These are phyloP conservation scores for Pulveroboletus sp. DNA, from an alignment of 768 basidiomycete genomes.

Conservation along the genomic window DNA sequence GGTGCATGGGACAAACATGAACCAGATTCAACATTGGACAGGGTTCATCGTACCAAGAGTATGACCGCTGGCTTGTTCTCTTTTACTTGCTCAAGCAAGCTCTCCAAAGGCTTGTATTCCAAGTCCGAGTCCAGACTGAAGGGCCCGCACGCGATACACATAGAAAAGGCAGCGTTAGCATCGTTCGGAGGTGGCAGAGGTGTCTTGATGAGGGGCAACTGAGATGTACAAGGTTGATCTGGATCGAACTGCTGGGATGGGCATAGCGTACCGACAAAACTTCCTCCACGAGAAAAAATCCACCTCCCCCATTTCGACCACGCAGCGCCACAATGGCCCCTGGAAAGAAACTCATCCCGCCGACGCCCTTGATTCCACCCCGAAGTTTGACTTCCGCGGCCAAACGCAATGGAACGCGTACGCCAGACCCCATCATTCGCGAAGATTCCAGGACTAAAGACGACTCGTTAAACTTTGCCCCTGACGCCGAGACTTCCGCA, in stretches of 20 bases:
- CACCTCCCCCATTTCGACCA: slow-evolving; percentile 89
- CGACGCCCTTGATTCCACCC: slow-evolving; percentile 56
- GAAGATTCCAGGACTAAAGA: slow-evolving; percentile 82
- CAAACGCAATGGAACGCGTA: slow-evolving; percentile 68
- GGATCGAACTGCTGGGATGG: background rate
- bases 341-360: slow-evolving; percentile 76
- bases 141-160: slow-evolving; percentile 81
- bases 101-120: slow-evolving; percentile 64
- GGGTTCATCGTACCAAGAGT: slow-evolving; percentile 55
- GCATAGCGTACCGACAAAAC: slow-evolving; percentile 62
- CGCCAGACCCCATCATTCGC: slow-evolving; percentile 64
- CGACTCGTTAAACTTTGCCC: slow-evolving; percentile 67
- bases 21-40: background rate
- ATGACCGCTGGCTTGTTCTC: slow-evolving; percentile 67
- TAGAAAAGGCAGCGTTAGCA: slow-evolving; percentile 48
- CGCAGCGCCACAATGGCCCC: slow-evolving; percentile 83
- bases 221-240: background rate
- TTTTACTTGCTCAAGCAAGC: slow-evolving; percentile 59
- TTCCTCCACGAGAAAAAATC: slow-evolving; percentile 80
- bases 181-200: slow-evolving; percentile 36
- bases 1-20: background rate
- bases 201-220: slow-evolving; percentile 63
- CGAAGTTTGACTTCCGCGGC: slow-evolving; percentile 61
- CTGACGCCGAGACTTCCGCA: slow-evolving; percentile 50
- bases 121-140: slow-evolving; percentile 80